Evolutionary conservation across 1,284 basidiomycete species (phyloP).

Genomic region (Microbotryum scabiosae): DNA sequence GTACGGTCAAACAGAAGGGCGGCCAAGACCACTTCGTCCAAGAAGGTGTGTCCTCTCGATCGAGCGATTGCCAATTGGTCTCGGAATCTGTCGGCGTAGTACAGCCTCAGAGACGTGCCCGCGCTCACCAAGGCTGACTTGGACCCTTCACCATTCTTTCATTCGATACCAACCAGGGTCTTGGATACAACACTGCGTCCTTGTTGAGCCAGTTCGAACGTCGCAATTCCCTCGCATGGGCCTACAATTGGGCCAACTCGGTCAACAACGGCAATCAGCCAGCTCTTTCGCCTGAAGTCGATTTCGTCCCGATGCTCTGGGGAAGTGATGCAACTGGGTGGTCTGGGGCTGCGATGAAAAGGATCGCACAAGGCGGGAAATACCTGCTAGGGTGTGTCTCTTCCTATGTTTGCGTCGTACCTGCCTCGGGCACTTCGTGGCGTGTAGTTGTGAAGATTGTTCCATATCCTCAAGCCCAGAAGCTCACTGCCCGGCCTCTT

Average conservation of each 20-base stretch:
- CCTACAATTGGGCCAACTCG: slow-evolving; percentile 4
- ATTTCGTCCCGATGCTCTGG: slow-evolving; percentile 9
- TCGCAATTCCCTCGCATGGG: not conserved
- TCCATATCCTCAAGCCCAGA: too few species aligned
- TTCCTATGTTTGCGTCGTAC: not conserved
- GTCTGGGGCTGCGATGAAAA: not conserved
- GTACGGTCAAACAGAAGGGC: too few species aligned
- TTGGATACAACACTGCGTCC: slow-evolving; percentile 1
- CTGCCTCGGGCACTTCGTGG: not conserved
- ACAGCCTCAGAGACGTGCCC: too few species aligned
- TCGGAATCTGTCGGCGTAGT: too few species aligned
- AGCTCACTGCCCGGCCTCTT: not conserved
- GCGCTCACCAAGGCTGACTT: too few species aligned
- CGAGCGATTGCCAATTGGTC: too few species aligned
- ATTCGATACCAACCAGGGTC: not conserved
- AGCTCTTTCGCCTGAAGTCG: not conserved
- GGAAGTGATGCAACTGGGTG: not conserved
- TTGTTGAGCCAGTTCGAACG: not conserved
- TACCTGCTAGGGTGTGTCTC: not conserved
- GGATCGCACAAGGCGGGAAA: not conserved
- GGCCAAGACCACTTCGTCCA: too few species aligned
- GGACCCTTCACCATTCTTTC: too few species aligned
- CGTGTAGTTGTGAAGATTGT: not conserved
- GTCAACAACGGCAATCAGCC: not conserved
- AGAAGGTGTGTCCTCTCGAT: too few species aligned